Evolutionary conservation across 352 stramenopile species (phyloP), one percentile per base, ranked within the genome.

Genomic region (Phytophthora colocasiae): DNA sequence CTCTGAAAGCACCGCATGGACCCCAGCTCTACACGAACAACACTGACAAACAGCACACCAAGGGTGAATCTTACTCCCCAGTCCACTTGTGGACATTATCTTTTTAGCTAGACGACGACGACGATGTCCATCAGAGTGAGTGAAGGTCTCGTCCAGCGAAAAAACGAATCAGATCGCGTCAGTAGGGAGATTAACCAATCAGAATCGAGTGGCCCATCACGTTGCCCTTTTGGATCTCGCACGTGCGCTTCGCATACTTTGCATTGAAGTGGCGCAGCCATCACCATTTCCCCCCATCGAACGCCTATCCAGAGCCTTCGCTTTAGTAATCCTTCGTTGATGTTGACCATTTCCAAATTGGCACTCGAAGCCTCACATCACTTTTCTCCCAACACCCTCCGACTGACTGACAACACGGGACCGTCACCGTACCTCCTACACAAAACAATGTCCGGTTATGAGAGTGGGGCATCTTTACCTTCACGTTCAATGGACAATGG

Each of bases 391-490:
- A 31, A 15, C 22, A 41, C 29, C 47, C 19, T 19, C 19, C 19
- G 19, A 19, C 19, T 19, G 17, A 51, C 43, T 10, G 15, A 2
- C 22, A 15, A 22, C 44, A 43, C 22, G 49, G 34, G 26, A 64
- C 29, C 19, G 8, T 19, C 5, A 44, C 39, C 19, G 31, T 36
- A 40, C 34, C 26, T 6, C 43, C 34, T 51, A 27, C 38, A n/a
- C n/a, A n/a, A 27, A 47, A 17, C n/a, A 31, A 81, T 81, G 73
- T 71, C 65, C 26, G 66, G 69, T 45, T 81, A 81, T 46, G 71
- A 78, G 51, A 75, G 56, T 29, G 62, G 52, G 38, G 58, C 58
- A 4, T 75, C 71, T 11, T 57, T 73, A 50, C 71, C 71, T 47
- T 73, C 71, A 17, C 73, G 73, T 36, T 72, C 73, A 10, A 26